Base-by-base conservation (phyloP, 1,284 basidiomycete species). In the Volvariella volvacea region DNA sequence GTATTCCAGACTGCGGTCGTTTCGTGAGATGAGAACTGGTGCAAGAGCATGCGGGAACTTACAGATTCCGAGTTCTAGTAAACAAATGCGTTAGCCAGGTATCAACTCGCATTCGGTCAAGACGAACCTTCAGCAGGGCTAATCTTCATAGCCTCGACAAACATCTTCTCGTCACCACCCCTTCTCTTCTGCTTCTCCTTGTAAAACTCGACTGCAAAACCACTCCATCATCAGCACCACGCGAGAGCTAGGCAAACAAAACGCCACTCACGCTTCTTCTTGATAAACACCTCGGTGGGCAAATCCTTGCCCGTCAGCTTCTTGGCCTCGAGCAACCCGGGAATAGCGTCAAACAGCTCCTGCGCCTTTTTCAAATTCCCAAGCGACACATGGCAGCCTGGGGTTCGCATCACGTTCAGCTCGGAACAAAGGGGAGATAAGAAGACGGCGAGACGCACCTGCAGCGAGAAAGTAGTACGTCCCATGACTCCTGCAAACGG, bases 391-490 rank as follows among this genome's bases (percentile, higher is more conserved):
- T 79, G 70, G 51, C 82, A 87, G 2, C 82, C 83, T 76, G 46
- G 44, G 42, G 41, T 47, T 42, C 40, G 14, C 46, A 15, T 33
- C 40, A 10, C 15, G 15, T 42, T 45, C 31, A 21, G 38, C 20
- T 9, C 14, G 6, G 16, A 25, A 21, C 16, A 8, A 40, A 22
- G 4, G 14, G 7, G 28, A 20, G 34, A n/a, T 31, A 6, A 19
- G 22, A 43, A n/a, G n/a, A n/a, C n/a, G n/a, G n/a, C n/a, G 25
- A 6, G 3, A 48, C 58, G 4, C 44, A 76, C 80, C 81, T 21
- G 79, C 84, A 16, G 82, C 80, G 28, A 88, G 74, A 57, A 82
- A 85, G 49, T 80, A 78, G 58, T 88, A 88, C 4, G 86, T 88
- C 2, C 73, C 83, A 43, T 85, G 85, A 55, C 79, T 83, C 83